Evolutionary conservation across 2,329 filamentous ascomycete species (phyloP), one percentile per base, ranked within the genome.

Genomic region (Ophiocordyceps australis): DNA sequence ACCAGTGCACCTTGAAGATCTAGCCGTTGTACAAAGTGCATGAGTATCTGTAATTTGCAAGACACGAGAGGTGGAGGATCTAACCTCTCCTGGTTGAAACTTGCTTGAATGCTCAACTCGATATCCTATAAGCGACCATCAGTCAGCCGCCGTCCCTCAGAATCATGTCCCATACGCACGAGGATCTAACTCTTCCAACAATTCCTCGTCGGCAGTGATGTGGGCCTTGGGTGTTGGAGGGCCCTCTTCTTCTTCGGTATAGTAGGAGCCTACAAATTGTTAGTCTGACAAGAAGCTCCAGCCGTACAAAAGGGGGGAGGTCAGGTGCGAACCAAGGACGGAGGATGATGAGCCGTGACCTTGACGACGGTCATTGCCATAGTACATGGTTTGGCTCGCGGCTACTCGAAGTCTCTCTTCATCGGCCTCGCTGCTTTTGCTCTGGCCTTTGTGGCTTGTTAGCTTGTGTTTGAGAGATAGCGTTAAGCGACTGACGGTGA

Each of bases 1-100:
- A 52, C 63, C 64, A 69, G 12, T 59, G 40, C 3, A 65, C 52
- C 36, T 67, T 69, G 43, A 68, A 63, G 12, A 69, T 57, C 62
- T 65, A 28, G 10, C 9, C 5, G 18, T 14, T 11, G 12, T 17
- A 18, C 9, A 13, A 19, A 7, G 3, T 3, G 14, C 12, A 5
- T 18, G 20, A 20, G 28, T 31, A 30, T 14, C 10, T 14, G 23
- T 24, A 17, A 24, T 14, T 21, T 24, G 15, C 16, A 12, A 10
- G 6, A 13, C 13, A 14, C 14, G 4, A 11, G 23, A 9, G 14
- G 11, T 11, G 10, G 15, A 3, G 13, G 3, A 5, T 35, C 47
- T 32, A 36, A 54, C 57, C 42, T 49, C 45, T 28, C 57, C 57
- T 3, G 54, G 52, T 17, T 43, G 38, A 24, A 59, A 61, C 20